Base-by-base conservation (phyloP, 2,329 filamentous ascomycete species). In the Cryoendolithus antarcticus region DNA sequence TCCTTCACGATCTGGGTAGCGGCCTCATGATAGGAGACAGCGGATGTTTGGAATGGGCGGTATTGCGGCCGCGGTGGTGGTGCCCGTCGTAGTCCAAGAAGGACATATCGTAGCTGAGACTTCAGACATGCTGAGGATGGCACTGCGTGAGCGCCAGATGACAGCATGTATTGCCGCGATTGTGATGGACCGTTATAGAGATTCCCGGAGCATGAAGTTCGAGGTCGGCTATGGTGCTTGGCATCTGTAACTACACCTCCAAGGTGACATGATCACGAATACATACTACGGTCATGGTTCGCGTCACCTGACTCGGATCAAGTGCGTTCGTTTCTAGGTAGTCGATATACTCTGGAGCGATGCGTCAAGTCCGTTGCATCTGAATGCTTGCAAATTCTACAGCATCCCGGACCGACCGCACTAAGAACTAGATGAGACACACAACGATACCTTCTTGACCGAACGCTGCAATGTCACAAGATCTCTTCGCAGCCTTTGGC, bases 401-500 rank as follows among this genome's bases (percentile, higher is more conserved):
- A 6, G 30, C 6, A 2, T 32, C 24, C 24, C 24, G 24, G 24
- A 27, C 7, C 24, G 6, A 27, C 7, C 24, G 3, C 24, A 2
- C 6, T 4, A 4, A 27, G 5, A 3, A 7, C 24, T 27, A 8
- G 24, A 27, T 27, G 6, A 19, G 24, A 9, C 21, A 37, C 35
- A 12, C 9, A 13, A 7, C 28, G 35, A 13, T 28, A 28, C 11
- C n/a, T 4, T 30, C 12, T 30, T 13, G 35, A 28, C 11, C 6
- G 24, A 12, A 12, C 11, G 32, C 21, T 11, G 33, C 12, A 12
- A 74, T 74, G 70, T 73, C 70, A 37, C 65, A 67, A 40, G 71
- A 74, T 48, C 59, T 74, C 13, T 62, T 71, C 34, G 68, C 67
- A 42, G 71, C 66, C 43, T 74, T 74, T 51, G 65, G 51, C 15